These are phyloP conservation scores for Phytophthora rubi DNA, from an alignment of 352 stramenopile species.

Conservation along the genomic window DNA sequence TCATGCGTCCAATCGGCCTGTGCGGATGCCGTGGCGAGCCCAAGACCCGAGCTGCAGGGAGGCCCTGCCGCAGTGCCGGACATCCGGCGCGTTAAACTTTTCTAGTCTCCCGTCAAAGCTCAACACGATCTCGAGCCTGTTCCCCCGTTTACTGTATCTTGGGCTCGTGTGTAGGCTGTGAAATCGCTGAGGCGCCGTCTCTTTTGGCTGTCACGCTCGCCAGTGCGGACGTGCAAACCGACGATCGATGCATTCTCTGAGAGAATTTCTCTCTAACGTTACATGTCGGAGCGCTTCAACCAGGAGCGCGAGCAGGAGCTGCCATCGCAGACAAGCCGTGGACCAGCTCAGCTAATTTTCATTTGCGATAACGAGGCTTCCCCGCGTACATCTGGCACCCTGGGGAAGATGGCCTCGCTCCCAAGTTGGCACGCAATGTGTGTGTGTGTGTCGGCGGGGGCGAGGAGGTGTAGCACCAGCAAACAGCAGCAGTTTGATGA, in stretches of 20 bases:
- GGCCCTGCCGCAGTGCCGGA: neutral
- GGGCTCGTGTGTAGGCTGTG: conserved; percentile 26
- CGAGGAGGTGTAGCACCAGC: too few species aligned
- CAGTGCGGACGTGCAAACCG: conserved; percentile 6
- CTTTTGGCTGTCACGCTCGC: neutral
- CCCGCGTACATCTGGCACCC: conserved; percentile 17
- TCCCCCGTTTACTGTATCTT: conserved; percentile 5
- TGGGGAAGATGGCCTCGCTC: neutral
- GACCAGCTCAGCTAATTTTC: conserved; percentile 24
- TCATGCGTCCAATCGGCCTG: conserved; percentile 11
- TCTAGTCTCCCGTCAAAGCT: conserved; percentile 14
- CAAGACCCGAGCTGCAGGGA: neutral
- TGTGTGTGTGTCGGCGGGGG: neutral
- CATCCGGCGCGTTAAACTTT: conserved; percentile 5
- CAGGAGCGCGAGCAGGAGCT: conserved; percentile 15
- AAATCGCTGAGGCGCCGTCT: conserved; percentile 16
- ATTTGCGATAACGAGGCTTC: conserved; percentile 16
- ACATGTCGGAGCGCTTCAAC: neutral
- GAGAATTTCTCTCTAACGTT: conserved; percentile 4
- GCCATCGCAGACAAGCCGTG: conserved; percentile 10
- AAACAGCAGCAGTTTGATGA: neutral
- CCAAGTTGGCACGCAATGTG: conserved; percentile 3
- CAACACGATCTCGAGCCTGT: conserved; percentile 19
- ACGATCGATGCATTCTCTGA: conserved; percentile 21
- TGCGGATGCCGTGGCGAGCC: neutral